phyloP scores from a whole-genome alignment of 345 rosid species.

The Arabis hirsuta region DNA sequence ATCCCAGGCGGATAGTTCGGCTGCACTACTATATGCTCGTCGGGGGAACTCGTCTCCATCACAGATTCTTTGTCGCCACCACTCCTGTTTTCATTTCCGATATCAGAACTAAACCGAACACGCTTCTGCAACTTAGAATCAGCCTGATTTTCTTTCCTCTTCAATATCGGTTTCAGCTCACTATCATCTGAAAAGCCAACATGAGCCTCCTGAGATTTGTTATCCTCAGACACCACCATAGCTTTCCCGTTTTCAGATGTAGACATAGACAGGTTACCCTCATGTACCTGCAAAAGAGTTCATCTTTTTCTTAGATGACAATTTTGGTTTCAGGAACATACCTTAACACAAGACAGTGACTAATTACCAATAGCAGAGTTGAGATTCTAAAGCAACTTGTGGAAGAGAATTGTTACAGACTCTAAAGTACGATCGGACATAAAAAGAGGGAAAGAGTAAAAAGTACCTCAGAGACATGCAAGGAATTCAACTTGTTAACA shows the following conservation, averaged over 20 bases:
- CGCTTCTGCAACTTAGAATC: constrained; percentile 71
- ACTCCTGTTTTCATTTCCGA: constrained; percentile 36
- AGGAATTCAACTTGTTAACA: constrained; percentile 57
- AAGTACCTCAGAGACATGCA: constrained; percentile 55
- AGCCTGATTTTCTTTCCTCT: constrained; percentile 60
- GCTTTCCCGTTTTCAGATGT: constrained; percentile 24
- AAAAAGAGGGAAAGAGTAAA: background rate
- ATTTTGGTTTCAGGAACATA: background rate
- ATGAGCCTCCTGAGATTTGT: constrained; percentile 13
- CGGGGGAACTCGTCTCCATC: constrained; percentile 37
- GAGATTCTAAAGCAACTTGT: background rate
- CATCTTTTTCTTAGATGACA: background rate
- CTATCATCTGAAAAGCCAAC: constrained; percentile 45
- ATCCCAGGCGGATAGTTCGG: constrained; percentile 46
- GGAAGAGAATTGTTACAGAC: background rate
- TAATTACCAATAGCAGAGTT: background rate
- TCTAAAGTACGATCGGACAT: too few relatives aligned
- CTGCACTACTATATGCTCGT: constrained; percentile 31
- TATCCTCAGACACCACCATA: constrained; percentile 31
- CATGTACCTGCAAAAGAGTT: constrained; percentile 24
- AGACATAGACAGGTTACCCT: constrained; percentile 2
- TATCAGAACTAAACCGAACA: constrained; percentile 74
- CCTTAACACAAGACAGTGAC: background rate
- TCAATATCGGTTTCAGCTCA: constrained; percentile 69
- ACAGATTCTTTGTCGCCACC: constrained; percentile 45